phyloP scores from a whole-genome alignment of 140 eudicot genomes.

The Cichorium intybus region DNA sequence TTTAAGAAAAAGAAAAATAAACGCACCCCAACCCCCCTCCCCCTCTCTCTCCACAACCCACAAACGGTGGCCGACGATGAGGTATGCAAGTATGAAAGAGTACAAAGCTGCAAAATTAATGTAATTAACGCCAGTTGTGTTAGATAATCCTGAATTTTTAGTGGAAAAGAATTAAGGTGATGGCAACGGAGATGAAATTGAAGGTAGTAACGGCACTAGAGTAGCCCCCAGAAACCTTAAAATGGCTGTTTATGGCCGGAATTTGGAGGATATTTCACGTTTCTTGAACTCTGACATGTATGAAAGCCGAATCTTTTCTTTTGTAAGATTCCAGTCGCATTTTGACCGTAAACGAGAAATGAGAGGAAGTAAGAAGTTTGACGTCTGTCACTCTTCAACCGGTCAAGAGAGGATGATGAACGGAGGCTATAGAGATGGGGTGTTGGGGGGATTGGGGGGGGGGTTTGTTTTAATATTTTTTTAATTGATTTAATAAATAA shows the following conservation, averaged over 20 bases:
- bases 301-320: too few species aligned
- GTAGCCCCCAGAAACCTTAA: slow-evolving; percentile 72
- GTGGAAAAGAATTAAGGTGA: slow-evolving; percentile 3
- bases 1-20: too few species aligned
- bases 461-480: too few species aligned
- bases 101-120: slow-evolving; percentile 54
- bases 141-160: slow-evolving; percentile 49
- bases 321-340: slow-evolving; percentile 10
- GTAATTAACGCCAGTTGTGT: slow-evolving; percentile 65
- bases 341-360: slow-evolving; percentile 11
- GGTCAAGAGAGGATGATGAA: not conserved
- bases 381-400: not conserved
- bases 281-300: slow-evolving; percentile 59
- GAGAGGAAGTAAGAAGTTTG: slow-evolving; percentile 2
- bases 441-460: too few species aligned
- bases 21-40: too few species aligned
- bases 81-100: slow-evolving; percentile 40
- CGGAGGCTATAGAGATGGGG: too few species aligned
- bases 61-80: too few species aligned
- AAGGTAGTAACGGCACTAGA: slow-evolving; percentile 29
- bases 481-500: too few species aligned
- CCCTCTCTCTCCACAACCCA: too few species aligned
- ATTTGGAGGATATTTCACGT: slow-evolving; percentile 71
- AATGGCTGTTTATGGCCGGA: slow-evolving; percentile 79
- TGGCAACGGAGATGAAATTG: slow-evolving; percentile 13